phyloP scores from a whole-genome alignment of 352 stramenopile genomes.

The Globisporangium middletonii region DNA sequence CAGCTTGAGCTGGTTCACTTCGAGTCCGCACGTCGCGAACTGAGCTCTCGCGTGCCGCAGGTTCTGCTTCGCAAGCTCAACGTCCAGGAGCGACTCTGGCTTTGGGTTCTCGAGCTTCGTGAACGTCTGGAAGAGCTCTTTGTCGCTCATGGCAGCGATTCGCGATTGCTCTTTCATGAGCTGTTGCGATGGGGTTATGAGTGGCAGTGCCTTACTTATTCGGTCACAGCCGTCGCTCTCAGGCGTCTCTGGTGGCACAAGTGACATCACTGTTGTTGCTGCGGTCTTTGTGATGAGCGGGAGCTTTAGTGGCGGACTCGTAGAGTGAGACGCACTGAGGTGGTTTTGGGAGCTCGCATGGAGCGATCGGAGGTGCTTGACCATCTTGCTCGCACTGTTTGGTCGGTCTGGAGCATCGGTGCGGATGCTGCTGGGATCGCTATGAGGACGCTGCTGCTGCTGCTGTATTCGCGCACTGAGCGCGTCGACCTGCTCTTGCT shows the following conservation, averaged over 20 bases:
- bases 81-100: constrained; percentile 41
- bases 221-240: neutral
- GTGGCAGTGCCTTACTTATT: neutral
- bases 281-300: neutral
- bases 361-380: constrained; percentile 44
- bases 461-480: neutral
- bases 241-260: constrained; percentile 1
- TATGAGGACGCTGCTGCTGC: neutral
- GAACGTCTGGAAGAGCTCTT: constrained; percentile 54
- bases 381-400: constrained; percentile 36
- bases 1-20: constrained; percentile 59
- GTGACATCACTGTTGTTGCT: neutral
- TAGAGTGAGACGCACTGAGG: neutral
- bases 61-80: constrained; percentile 59
- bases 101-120: constrained; percentile 23
- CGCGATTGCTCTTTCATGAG: neutral
- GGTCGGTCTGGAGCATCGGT: neutral
- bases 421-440: neutral
- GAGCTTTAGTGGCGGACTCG: neutral
- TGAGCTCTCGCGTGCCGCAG: constrained; percentile 36
- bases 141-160: constrained; percentile 21
- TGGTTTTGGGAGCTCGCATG: constrained; percentile 18
- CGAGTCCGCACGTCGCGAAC: constrained; percentile 23
- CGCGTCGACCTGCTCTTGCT: neutral
- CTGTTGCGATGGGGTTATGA: constrained; percentile 8